phyloP scores from a whole-genome alignment of 352 stramenopile genomes.

The Thalassiosira mediterranea region DNA sequence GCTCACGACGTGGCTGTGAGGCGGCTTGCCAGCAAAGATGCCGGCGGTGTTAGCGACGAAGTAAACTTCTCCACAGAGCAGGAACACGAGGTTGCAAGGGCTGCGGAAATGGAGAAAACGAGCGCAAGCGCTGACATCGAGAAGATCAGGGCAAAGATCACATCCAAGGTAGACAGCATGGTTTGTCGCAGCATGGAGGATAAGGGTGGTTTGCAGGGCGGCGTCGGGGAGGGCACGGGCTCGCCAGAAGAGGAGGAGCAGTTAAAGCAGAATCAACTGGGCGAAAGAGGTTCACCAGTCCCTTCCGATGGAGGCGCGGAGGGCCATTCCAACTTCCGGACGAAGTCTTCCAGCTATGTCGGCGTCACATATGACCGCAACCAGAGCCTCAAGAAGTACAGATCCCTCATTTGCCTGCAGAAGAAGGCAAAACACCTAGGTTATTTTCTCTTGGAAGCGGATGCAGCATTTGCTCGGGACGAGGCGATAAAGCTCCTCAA shows the following conservation, averaged over 20 bases:
- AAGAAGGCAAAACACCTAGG: not conserved
- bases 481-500: too few relatives aligned
- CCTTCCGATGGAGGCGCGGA: too few relatives aligned
- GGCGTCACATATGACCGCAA: not conserved
- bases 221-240: too few relatives aligned
- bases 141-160: not conserved
- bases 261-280: too few relatives aligned
- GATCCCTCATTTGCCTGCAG: not conserved
- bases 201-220: too few relatives aligned
- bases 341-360: not conserved
- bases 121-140: not conserved
- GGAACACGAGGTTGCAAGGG: not conserved
- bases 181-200: too few relatives aligned
- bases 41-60: not conserved
- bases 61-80: not conserved
- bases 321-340: too few relatives aligned
- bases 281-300: too few relatives aligned
- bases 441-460: not conserved
- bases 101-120: not conserved
- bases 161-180: constrained; percentile 1
- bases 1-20: constrained; percentile 1
- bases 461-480: not conserved
- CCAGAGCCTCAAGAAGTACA: too few relatives aligned
- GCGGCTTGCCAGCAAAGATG: too few relatives aligned
- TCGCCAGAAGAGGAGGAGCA: too few relatives aligned